These are phyloP conservation scores for Solanum bulbocastanum DNA, from an alignment of 257 asterid genomes.

Conservation along the genomic window DNA sequence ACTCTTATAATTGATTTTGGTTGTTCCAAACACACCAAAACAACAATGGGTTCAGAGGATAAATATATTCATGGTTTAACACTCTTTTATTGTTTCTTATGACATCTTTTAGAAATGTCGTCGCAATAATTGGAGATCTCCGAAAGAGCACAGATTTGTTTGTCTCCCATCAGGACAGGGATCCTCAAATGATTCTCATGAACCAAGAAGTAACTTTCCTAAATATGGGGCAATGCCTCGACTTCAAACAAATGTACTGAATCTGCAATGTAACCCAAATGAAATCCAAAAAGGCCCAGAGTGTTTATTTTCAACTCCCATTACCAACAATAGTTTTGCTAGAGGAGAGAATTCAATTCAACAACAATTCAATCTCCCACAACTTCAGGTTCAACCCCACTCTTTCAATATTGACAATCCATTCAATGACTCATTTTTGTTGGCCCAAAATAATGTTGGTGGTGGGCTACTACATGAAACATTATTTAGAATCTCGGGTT, in stretches of 20 bases:
- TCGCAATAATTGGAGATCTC: conserved; percentile 8
- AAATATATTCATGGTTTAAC: background rate
- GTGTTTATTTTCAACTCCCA: background rate
- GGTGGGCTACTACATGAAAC: background rate
- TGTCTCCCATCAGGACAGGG: background rate
- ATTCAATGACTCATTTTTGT: background rate
- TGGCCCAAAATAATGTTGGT: background rate
- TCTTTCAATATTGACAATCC: background rate
- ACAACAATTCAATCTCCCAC: background rate
- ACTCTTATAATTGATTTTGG: background rate
- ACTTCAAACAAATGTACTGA: background rate
- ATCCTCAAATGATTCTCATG: background rate
- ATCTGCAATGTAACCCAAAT: background rate
- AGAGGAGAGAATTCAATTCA: background rate
- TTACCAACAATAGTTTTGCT: background rate
- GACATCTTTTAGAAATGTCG: conserved; percentile 17
- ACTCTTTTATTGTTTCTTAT: background rate
- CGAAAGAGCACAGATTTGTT: background rate
- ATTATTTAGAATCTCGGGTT: background rate
- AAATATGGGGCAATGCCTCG: background rate
- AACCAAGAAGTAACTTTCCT: too few species aligned
- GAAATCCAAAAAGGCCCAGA: background rate
- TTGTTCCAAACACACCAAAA: background rate
- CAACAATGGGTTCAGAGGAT: background rate
- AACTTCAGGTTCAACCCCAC: background rate